Conservation (phyloP, 1,284 basidiomycete genomes). For the Ceratobasidium sp. region DNA sequence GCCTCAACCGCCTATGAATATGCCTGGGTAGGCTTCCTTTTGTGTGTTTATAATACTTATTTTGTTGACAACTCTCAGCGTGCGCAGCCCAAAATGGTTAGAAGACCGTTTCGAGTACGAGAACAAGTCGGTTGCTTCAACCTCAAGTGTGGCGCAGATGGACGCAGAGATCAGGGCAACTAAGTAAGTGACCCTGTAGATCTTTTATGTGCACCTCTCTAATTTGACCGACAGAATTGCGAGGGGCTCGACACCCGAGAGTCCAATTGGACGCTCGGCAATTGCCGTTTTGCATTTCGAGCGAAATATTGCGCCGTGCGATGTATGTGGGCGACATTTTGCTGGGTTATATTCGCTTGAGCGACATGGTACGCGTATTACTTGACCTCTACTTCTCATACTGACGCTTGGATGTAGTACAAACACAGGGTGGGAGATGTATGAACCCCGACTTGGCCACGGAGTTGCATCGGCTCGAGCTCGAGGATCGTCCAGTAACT, state of each 20-base stretch:
- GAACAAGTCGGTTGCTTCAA: conserved; percentile 42
- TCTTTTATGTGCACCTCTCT: background rate
- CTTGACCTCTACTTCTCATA: background rate
- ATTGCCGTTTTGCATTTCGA: conserved; percentile 41
- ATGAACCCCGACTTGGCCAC: conserved; percentile 34
- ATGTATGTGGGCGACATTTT: conserved; percentile 37
- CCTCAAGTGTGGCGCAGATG: conserved; percentile 41
- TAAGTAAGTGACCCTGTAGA: conserved; percentile 37
- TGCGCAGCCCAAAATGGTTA: conserved; percentile 2
- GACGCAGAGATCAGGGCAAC: conserved; percentile 45
- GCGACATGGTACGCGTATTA: conserved; percentile 13
- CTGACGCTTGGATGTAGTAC: conserved; percentile 5
- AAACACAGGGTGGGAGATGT: conserved; percentile 36
- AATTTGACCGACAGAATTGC: conserved; percentile 14
- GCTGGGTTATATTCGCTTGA: conserved; percentile 35
- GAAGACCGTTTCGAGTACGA: conserved; percentile 41
- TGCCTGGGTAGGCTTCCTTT: conserved; percentile 9
- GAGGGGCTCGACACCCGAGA: conserved; percentile 10
- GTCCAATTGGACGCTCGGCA: conserved; percentile 34
- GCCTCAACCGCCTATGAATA: conserved; percentile 9
- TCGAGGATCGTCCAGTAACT: conserved; percentile 34
- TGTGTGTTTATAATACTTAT: background rate
- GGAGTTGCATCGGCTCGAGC: conserved; percentile 32
- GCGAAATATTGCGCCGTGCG: conserved; percentile 39
- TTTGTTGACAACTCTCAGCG: background rate